Percentiles rank a stretch among this genome's conserved stretches.
phyloP scores from a whole-genome alignment of 2,329 filamentous ascomycete genomes.

The Kalmusia sp. region DNA sequence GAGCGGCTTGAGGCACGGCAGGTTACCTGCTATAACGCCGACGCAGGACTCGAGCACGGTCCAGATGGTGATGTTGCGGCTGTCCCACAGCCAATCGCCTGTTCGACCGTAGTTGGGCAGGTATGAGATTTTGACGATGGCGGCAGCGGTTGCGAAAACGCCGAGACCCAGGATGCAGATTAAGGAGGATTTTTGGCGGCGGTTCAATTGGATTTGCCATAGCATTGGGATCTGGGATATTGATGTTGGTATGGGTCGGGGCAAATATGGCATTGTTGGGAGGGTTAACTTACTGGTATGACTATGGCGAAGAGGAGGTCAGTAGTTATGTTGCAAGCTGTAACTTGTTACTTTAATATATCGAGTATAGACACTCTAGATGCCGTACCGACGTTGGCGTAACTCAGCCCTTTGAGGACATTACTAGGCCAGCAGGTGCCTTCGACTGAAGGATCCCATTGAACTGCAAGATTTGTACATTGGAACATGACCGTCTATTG shows the following conservation, averaged over 20 bases:
- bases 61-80: slow-evolving; percentile 53
- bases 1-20: slow-evolving; percentile 53
- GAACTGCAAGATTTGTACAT: slow-evolving; percentile 54
- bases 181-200: slow-evolving; percentile 50
- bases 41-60: slow-evolving; percentile 53
- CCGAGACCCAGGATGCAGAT: slow-evolving; percentile 53
- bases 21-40: slow-evolving; percentile 53
- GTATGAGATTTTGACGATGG: slow-evolving; percentile 49
- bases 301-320: slow-evolving; percentile 53
- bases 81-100: slow-evolving; percentile 47
- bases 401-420: slow-evolving; percentile 53
- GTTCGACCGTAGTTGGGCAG: slow-evolving; percentile 45
- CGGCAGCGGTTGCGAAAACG: slow-evolving; percentile 54
- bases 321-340: slow-evolving; percentile 49
- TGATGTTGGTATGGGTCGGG: background rate
- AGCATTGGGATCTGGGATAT: slow-evolving; percentile 35
- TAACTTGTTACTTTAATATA: slow-evolving; percentile 1
- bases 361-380: background rate
- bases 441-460: slow-evolving; percentile 53
- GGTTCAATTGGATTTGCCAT: slow-evolving; percentile 46
- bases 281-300: slow-evolving; percentile 40
- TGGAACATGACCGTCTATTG: slow-evolving; percentile 54
- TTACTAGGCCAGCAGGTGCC: slow-evolving; percentile 52
- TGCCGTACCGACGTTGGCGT: slow-evolving; percentile 51
- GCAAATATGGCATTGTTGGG: no score